A percentile compares a stretch with the other conserved stretches of the same genome.
phyloP scores from a whole-genome alignment of 495 filamentous ascomycete genomes.

The Neurospora terricola region DNA sequence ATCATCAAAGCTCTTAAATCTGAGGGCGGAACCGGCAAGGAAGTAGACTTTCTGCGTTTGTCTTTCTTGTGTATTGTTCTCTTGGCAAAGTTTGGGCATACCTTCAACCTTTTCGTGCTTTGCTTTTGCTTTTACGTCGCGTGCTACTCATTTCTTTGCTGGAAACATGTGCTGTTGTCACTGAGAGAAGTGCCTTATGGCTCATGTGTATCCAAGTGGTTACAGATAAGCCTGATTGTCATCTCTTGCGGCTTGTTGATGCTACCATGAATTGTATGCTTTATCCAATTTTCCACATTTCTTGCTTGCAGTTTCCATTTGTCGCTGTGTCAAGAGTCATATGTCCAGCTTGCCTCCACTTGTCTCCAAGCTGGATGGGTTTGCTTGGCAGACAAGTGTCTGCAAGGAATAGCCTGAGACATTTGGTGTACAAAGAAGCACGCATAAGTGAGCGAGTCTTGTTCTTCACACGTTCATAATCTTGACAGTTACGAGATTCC shows the following conservation, averaged over 20 bases:
- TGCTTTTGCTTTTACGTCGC: background rate
- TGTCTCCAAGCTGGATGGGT: background rate
- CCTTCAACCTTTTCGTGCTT: background rate
- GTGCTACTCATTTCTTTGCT: background rate
- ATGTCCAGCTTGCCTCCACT: background rate
- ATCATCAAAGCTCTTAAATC: background rate
- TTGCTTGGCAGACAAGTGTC: background rate
- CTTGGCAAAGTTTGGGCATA: background rate
- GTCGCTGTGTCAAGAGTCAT: background rate
- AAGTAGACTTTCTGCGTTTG: background rate
- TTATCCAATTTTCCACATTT: background rate
- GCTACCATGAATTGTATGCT: background rate
- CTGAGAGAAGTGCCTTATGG: background rate
- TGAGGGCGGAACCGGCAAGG: background rate
- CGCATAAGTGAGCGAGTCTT: too few relatives aligned
- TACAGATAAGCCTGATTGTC: background rate
- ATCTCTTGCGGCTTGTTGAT: background rate
- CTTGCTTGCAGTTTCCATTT: background rate
- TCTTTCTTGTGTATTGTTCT: background rate
- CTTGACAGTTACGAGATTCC: background rate
- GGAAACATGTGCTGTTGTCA: background rate
- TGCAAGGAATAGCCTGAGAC: background rate
- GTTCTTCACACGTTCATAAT: background rate
- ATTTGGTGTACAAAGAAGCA: background rate
- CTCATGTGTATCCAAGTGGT: background rate